Conservation (phyloP, 2,329 filamentous ascomycete species). For the Huntiella decipiens region DNA sequence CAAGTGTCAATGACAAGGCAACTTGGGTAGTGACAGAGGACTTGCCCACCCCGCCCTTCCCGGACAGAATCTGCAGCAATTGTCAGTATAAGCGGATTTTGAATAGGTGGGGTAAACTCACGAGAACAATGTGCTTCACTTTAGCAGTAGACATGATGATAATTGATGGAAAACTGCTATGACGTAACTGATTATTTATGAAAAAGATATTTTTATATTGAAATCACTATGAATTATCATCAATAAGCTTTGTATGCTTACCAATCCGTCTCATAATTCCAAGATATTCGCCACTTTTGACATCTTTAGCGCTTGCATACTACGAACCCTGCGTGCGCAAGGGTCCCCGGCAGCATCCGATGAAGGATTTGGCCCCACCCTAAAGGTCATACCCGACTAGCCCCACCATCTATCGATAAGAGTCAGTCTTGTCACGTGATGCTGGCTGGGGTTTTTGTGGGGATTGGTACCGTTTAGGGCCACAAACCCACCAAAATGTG, state of each 20-base stretch:
- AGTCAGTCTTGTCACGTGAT: slow-evolving; percentile 7
- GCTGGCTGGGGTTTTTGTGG: slow-evolving; percentile 3
- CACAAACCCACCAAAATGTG: slow-evolving; percentile 11
- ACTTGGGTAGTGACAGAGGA: slow-evolving; percentile 95
- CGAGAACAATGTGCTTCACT: slow-evolving; percentile 61
- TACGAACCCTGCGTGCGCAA: not conserved
- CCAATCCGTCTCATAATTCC: slow-evolving; percentile 1
- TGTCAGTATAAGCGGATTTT: slow-evolving; percentile 1
- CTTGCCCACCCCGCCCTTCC: slow-evolving; percentile 95
- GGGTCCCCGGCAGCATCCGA: too few relatives aligned
- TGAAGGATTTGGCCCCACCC: too few relatives aligned
- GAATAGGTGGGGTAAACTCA: slow-evolving; percentile 20
- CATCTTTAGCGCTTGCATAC: not conserved
- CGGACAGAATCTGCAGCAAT: slow-evolving; percentile 50
- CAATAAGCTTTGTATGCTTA: not conserved
- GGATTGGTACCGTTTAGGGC: slow-evolving; percentile 10
- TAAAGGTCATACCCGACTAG: not conserved
- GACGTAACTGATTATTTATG: too few relatives aligned
- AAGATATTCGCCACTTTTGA: not conserved
- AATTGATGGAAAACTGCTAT: not conserved
- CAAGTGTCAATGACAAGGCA: slow-evolving; percentile 68
- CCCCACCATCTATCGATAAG: slow-evolving; percentile 6
- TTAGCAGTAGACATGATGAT: slow-evolving; percentile 20
- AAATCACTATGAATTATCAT: not conserved
- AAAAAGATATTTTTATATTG: too few relatives aligned